Conservation (phyloP, 2,329 filamentous ascomycete species). For the Stachybotrys chartarum region DNA sequence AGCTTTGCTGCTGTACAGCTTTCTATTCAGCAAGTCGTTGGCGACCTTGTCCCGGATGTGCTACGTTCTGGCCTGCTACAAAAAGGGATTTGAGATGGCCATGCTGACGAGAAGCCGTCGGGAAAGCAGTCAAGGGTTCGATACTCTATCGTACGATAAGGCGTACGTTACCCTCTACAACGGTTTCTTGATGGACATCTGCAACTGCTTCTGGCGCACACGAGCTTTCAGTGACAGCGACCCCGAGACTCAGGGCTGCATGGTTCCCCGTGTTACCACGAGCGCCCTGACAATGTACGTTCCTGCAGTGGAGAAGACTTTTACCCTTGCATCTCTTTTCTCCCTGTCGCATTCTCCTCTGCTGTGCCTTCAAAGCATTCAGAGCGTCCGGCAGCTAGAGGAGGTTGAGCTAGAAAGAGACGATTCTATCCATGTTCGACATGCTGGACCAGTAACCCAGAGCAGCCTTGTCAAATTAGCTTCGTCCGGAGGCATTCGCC, state of each 20-base stretch:
- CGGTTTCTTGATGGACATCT: constrained; percentile 78
- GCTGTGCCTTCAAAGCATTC: constrained; percentile 48
- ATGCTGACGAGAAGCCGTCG: constrained; percentile 34
- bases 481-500: constrained; percentile 55
- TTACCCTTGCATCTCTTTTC: constrained; percentile 43
- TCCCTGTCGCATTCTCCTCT: constrained; percentile 52
- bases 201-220: constrained; percentile 75
- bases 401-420: constrained; percentile 40
- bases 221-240: constrained; percentile 62
- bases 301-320: constrained; percentile 35
- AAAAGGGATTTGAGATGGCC: constrained; percentile 63
- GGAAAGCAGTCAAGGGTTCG: constrained; percentile 18
- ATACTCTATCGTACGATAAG: constrained; percentile 42
- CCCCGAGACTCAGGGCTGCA: constrained; percentile 40
- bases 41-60: constrained; percentile 62
- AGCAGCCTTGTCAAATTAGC: constrained; percentile 56
- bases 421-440: constrained; percentile 37
- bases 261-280: constrained; percentile 37
- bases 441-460: constrained; percentile 65
- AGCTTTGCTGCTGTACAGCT: constrained; percentile 55
- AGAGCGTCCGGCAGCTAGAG: constrained; percentile 49
- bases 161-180: constrained; percentile 67
- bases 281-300: constrained; percentile 41
- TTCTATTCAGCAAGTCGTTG: constrained; percentile 60
- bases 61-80: constrained; percentile 63